A percentile compares a stretch with the other conserved stretches of the same genome.
phyloP scores from a whole-genome alignment of 352 stramenopile genomes.

The Phytophthora quininea region DNA sequence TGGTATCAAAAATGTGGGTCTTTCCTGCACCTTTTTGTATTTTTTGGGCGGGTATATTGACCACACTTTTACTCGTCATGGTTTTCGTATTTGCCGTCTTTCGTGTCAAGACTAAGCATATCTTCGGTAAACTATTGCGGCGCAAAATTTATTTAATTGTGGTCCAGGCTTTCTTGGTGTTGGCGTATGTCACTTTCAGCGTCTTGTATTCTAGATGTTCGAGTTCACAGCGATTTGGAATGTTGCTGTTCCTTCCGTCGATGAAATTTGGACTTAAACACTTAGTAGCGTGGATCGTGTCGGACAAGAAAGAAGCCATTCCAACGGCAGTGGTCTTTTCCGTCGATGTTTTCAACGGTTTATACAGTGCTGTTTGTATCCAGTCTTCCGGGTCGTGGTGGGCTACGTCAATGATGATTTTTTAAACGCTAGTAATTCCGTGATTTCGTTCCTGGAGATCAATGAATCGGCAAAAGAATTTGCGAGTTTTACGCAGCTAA shows the following conservation, averaged over 20 bases:
- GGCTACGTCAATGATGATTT: not conserved
- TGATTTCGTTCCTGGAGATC: not conserved
- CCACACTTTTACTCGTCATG: not conserved
- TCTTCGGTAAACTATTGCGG: not conserved
- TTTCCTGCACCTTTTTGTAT: not conserved
- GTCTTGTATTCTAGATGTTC: not conserved
- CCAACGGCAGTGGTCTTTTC: not conserved
- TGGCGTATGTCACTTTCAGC: not conserved
- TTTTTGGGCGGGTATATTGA: not conserved
- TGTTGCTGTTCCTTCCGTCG: not conserved
- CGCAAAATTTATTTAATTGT: not conserved
- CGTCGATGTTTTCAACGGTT: not conserved
- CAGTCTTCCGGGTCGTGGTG: not conserved
- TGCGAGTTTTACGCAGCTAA: not conserved
- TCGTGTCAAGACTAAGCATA: not conserved
- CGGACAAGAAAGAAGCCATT: not conserved
- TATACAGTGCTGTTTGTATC: not conserved
- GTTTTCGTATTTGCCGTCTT: not conserved
- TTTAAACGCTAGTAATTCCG: not conserved
- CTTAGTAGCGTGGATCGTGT: not conserved
- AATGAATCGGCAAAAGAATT: not conserved
- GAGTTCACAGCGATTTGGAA: not conserved
- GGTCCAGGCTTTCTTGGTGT: not conserved
- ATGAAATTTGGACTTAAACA: not conserved
- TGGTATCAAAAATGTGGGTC: not conserved